A percentile compares a stretch with the other conserved stretches of the same genome.
Conservation (phyloP, 2,329 filamentous ascomycete species). For the Ascochyta rabiei region DNA sequence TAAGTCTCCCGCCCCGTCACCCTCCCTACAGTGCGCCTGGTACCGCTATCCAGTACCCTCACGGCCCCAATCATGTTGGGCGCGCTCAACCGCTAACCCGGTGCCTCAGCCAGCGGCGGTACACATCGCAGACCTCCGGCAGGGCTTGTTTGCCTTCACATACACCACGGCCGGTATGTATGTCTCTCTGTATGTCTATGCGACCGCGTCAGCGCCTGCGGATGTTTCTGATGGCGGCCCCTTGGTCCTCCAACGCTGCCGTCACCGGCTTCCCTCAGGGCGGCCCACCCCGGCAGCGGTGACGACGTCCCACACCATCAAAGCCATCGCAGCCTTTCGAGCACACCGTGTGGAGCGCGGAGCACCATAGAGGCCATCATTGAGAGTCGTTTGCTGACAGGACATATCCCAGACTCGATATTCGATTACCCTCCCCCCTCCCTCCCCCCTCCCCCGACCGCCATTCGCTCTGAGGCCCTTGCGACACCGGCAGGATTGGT, state of each 20-base stretch:
- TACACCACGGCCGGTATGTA: slow-evolving; percentile 42
- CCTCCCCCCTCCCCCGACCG: slow-evolving; percentile 24
- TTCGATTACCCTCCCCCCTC: slow-evolving; percentile 28
- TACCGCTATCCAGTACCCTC: slow-evolving; percentile 20
- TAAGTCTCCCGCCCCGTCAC: slow-evolving; percentile 31
- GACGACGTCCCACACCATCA: slow-evolving; percentile 35
- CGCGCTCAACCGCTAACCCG: slow-evolving; percentile 40
- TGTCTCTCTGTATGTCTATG: slow-evolving; percentile 35
- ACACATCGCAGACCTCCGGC: slow-evolving; percentile 40
- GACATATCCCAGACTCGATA: slow-evolving; percentile 25
- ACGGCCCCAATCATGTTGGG: slow-evolving; percentile 22
- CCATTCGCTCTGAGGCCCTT: slow-evolving; percentile 42
- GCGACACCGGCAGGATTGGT: slow-evolving; percentile 50
- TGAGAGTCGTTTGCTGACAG: slow-evolving; percentile 32
- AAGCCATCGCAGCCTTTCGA: slow-evolving; percentile 24
- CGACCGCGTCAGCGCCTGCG: slow-evolving; percentile 34
- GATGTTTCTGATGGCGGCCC: slow-evolving; percentile 23
- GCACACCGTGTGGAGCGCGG: slow-evolving; percentile 27
- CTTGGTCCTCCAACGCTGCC: slow-evolving; percentile 29
- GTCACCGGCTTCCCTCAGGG: slow-evolving; percentile 38
- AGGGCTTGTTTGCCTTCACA: slow-evolving; percentile 32
- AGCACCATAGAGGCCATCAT: slow-evolving; percentile 24
- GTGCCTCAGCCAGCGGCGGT: slow-evolving; percentile 44
- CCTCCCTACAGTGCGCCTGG: slow-evolving; percentile 20
- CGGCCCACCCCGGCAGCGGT: slow-evolving; percentile 39